Conservation (phyloP, 768 basidiomycete species). For the Rhizopogon salebrosus region DNA sequence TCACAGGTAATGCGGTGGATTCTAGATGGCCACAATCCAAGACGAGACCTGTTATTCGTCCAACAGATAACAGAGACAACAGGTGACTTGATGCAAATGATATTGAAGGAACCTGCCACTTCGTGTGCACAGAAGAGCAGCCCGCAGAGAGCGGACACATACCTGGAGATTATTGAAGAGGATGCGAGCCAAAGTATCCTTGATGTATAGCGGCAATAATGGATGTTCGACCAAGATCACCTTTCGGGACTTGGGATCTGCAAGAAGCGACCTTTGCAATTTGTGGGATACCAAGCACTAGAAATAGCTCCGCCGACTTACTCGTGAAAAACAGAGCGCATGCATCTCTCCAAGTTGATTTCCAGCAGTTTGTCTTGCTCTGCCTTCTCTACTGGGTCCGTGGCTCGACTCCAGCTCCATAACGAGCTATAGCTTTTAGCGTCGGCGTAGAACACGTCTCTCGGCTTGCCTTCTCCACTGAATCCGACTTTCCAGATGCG, state of each 20-base stretch:
- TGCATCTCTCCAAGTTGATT: conserved; percentile 57
- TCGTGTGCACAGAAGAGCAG: not conserved
- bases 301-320: conserved; percentile 34
- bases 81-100: conserved; percentile 90
- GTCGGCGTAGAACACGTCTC: conserved; percentile 76
- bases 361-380: conserved; percentile 76
- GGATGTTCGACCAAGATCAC: conserved; percentile 92
- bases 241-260: conserved; percentile 93
- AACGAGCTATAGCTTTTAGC: conserved; percentile 37
- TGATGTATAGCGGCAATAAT: conserved; percentile 78
- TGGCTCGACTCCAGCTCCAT: conserved; percentile 58
- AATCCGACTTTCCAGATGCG: conserved; percentile 97
- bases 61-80: conserved; percentile 78
- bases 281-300: conserved; percentile 9
- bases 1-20: conserved; percentile 80
- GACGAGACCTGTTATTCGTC: conserved; percentile 89
- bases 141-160: conserved; percentile 7
- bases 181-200: conserved; percentile 80
- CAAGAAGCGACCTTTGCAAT: conserved; percentile 71
- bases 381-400: conserved; percentile 48
- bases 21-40: conserved; percentile 92
- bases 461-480: conserved; percentile 88
- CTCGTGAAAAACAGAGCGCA: conserved; percentile 83
- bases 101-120: conserved; percentile 78
- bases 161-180: conserved; percentile 91